phyloP scores from a whole-genome alignment of 805 yeast species.

The Candida hispaniensis region DNA sequence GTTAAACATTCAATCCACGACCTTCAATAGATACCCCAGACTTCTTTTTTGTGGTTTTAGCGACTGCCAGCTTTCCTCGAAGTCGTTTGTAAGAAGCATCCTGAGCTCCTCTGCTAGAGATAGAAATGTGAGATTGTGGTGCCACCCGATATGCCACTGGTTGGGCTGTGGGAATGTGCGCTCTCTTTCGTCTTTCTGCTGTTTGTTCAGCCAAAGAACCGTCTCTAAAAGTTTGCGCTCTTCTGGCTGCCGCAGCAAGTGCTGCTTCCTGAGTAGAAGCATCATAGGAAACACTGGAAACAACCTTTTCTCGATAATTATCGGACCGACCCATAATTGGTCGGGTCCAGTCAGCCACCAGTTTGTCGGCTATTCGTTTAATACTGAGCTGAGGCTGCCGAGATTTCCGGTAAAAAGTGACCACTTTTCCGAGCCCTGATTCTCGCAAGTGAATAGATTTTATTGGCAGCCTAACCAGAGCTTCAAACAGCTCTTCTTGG shows the following conservation, averaged over 20 bases:
- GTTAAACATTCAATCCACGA: slow-evolving; percentile 30
- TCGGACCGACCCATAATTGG: slow-evolving; percentile 95
- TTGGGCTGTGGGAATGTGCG: slow-evolving; percentile 89
- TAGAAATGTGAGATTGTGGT: slow-evolving; percentile 44
- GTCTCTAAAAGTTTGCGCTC: slow-evolving; percentile 16
- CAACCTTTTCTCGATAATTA: slow-evolving; percentile 78
- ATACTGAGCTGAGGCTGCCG: slow-evolving; percentile 79
- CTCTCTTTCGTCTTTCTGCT: slow-evolving; percentile 85
- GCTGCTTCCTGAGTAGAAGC: slow-evolving; percentile 24
- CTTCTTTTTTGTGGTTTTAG: slow-evolving; percentile 34
- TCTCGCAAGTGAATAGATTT: slow-evolving; percentile 93
- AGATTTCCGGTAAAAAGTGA: slow-evolving; percentile 85
- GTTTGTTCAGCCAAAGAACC: slow-evolving; percentile 68
- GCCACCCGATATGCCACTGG: slow-evolving; percentile 85
- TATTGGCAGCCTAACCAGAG: slow-evolving; percentile 71
- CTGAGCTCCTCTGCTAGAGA: slow-evolving; percentile 30
- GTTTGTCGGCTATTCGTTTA: slow-evolving; percentile 78
- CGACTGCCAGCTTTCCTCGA: slow-evolving; percentile 39
- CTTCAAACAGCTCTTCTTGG: slow-evolving; percentile 72
- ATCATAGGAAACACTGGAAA: slow-evolving; percentile 53
- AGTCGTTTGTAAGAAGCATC: slow-evolving; percentile 48
- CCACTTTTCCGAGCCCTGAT: slow-evolving; percentile 85
- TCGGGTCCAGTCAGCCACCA: slow-evolving; percentile 96
- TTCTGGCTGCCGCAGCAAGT: slow-evolving; percentile 9
- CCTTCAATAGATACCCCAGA: slow-evolving; percentile 78